Evolutionary conservation across 257 asterid genomes (phyloP).

Genomic region (Asclepias syriaca): DNA sequence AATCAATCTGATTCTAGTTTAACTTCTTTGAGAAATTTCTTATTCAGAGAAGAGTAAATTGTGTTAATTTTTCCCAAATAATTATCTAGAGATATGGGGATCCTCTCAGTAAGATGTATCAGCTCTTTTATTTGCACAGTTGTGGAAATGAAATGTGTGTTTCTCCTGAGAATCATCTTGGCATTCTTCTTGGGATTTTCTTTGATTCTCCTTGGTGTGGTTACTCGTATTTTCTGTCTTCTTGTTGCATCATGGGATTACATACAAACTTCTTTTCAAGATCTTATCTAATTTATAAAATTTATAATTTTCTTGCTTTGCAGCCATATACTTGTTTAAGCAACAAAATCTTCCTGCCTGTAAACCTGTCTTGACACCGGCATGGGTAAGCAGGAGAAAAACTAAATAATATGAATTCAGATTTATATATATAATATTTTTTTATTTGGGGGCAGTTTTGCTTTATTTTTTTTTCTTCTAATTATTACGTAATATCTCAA

Average conservation of each 20-base stretch:
- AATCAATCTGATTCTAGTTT: neutral
- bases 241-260: neutral
- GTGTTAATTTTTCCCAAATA: neutral
- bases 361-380: slow-evolving; percentile 69
- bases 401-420: neutral
- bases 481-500: neutral
- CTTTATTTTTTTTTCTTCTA: slow-evolving; percentile 10
- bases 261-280: neutral
- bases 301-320: slow-evolving; percentile 11
- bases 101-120: neutral
- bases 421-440: neutral
- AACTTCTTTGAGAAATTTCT: neutral
- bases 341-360: slow-evolving; percentile 81
- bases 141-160: neutral
- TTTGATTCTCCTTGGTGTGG: neutral
- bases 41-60: neutral
- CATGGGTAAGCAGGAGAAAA: slow-evolving; percentile 43
- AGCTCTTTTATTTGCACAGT: neutral
- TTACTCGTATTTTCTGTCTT: neutral
- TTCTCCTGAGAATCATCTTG: neutral
- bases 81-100: neutral
- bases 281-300: slow-evolving; percentile 2
- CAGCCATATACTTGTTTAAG: slow-evolving; percentile 62
- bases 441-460: neutral
- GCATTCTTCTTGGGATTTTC: neutral